Conservation (phyloP, 2,329 filamentous ascomycete genomes). For the Hypocrella siamensis region DNA sequence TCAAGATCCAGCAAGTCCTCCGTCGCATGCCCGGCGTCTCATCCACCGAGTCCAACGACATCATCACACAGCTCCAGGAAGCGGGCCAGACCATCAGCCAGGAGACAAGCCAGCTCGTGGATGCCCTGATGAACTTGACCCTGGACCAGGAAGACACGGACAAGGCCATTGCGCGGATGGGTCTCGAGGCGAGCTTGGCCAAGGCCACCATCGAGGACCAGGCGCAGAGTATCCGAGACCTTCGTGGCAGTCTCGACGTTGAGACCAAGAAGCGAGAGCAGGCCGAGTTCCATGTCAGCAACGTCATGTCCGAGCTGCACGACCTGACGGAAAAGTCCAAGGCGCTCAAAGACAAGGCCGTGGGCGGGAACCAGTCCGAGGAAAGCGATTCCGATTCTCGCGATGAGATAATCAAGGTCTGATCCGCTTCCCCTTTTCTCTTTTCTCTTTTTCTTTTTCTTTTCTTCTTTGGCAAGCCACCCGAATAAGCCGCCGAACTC, state of each 20-base stretch:
- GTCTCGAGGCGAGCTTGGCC: slow-evolving; percentile 20
- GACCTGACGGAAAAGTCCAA: slow-evolving; percentile 11
- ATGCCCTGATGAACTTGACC: slow-evolving; percentile 19
- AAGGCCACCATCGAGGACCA: slow-evolving; percentile 19
- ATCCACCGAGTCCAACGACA: slow-evolving; percentile 16
- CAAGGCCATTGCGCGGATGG: slow-evolving; percentile 21
- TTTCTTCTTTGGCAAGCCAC: too few species aligned
- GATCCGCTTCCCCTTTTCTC: too few species aligned
- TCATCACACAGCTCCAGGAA: slow-evolving; percentile 18
- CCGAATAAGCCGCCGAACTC: too few species aligned
- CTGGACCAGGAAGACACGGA: slow-evolving; percentile 23
- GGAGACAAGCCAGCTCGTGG: slow-evolving; percentile 22
- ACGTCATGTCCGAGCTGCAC: slow-evolving; percentile 7
- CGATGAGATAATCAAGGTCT: slow-evolving; percentile 16
- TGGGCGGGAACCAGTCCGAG: slow-evolving; percentile 4
- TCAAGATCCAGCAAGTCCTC: slow-evolving; percentile 21
- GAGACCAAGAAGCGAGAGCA: slow-evolving; percentile 16
- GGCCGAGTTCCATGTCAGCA: slow-evolving; percentile 12
- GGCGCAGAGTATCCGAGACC: slow-evolving; percentile 14
- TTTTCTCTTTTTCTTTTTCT: too few species aligned
- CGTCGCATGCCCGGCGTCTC: slow-evolving; percentile 23
- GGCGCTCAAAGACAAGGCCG: slow-evolving; percentile 12
- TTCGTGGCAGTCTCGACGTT: slow-evolving; percentile 14
- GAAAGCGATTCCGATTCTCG: slow-evolving; percentile 7
- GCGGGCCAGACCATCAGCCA: slow-evolving; percentile 20